Percentiles rank a stretch among this genome's conserved stretches.
phyloP scores from a whole-genome alignment of 2,329 filamentous ascomycete genomes.

The Microdochium trichocladiopsis region DNA sequence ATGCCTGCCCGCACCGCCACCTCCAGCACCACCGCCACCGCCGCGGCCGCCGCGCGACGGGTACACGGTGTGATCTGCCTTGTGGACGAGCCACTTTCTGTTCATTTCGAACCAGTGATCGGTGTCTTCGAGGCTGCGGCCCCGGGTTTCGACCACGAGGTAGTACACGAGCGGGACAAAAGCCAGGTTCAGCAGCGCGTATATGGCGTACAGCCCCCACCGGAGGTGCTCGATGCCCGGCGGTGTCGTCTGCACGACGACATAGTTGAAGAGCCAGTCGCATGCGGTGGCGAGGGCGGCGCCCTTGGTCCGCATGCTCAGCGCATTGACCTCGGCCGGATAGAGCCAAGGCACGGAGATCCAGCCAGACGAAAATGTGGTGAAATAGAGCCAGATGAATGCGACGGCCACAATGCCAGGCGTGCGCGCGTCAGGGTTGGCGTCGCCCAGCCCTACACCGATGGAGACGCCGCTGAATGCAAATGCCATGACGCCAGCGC shows the following conservation, averaged over 20 bases:
- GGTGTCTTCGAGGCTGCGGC: slow-evolving; percentile 2
- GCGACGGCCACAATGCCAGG: slow-evolving; percentile 1
- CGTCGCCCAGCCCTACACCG: background rate
- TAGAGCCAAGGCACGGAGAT: slow-evolving; percentile 14
- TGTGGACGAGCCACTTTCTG: slow-evolving; percentile 3
- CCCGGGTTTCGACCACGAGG: slow-evolving; percentile 2
- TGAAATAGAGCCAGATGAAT: slow-evolving; percentile 4
- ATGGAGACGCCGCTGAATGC: slow-evolving; percentile 1
- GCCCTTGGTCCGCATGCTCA: slow-evolving; percentile 24
- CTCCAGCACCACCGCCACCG: background rate
- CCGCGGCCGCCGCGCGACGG: background rate
- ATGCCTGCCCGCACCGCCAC: background rate
- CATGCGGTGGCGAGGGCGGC: slow-evolving; percentile 22
- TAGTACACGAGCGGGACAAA: slow-evolving; percentile 10
- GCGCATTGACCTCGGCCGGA: slow-evolving; percentile 24
- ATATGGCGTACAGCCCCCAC: slow-evolving; percentile 45
- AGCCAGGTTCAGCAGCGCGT: slow-evolving; percentile 32
- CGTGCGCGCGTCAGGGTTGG: background rate
- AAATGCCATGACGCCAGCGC: background rate
- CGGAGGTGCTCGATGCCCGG: slow-evolving; percentile 30
- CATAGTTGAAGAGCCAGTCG: slow-evolving; percentile 25
- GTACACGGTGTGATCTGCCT: slow-evolving; percentile 1
- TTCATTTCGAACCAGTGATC: slow-evolving; percentile 4
- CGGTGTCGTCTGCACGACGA: slow-evolving; percentile 25
- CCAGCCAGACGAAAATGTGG: slow-evolving; percentile 2